These are phyloP conservation scores for Huiozyma naganishii DNA, from an alignment of 805 yeast genomes.

Conservation along the genomic window DNA sequence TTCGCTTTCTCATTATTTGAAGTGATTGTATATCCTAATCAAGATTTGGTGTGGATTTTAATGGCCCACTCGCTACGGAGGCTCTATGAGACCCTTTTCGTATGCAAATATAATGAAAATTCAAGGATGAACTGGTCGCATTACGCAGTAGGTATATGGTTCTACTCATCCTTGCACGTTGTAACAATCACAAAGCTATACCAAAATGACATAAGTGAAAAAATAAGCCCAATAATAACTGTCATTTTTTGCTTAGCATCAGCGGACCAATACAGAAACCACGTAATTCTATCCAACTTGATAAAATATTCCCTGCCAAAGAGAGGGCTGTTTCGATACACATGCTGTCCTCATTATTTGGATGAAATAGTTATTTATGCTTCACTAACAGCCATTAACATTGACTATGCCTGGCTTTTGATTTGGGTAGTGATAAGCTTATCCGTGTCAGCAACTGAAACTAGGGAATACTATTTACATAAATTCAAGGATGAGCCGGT, in stretches of 20 bases:
- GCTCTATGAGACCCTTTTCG: constrained; percentile 39
- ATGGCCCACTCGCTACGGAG: constrained; percentile 48
- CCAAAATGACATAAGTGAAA: constrained; percentile 7
- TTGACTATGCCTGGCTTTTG: constrained; percentile 16
- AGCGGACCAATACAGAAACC: constrained; percentile 32
- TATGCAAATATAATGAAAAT: constrained; percentile 36
- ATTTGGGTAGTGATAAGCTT: constrained; percentile 35
- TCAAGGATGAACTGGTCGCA: constrained; percentile 57
- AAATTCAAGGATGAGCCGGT: constrained; percentile 13
- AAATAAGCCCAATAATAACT: constrained; percentile 11
- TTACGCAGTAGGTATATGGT: constrained; percentile 53
- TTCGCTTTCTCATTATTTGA: constrained; percentile 22
- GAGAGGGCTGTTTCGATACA: constrained; percentile 37
- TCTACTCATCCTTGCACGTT: constrained; percentile 40
- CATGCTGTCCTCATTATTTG: constrained; percentile 58
- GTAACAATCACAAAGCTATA: constrained; percentile 26
- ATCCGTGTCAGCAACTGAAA: constrained; percentile 45
- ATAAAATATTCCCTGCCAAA: constrained; percentile 49
- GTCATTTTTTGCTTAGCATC: constrained; percentile 18
- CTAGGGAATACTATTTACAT: constrained; percentile 35
- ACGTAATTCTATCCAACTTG: constrained; percentile 37
- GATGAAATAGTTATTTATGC: constrained; percentile 53
- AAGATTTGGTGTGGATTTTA: constrained; percentile 19
- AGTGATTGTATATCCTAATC: constrained; percentile 5
- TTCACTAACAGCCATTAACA: constrained; percentile 15